Percentiles rank a stretch among this genome's conserved stretches.
Conservation (phyloP, 1,284 basidiomycete species). For the Clitocybe nebularis region DNA sequence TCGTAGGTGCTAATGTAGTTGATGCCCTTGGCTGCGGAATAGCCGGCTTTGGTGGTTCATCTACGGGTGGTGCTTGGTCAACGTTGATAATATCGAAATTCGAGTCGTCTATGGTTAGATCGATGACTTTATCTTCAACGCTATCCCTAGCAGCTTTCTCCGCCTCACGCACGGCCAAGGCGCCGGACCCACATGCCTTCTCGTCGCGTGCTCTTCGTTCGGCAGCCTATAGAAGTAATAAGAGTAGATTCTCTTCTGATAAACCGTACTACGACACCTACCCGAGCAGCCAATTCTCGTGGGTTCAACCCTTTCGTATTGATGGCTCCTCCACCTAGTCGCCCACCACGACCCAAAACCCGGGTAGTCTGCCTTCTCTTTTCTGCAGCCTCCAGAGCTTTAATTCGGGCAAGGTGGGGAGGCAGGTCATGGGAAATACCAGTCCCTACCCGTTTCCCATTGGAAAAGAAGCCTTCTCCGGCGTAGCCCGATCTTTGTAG, state of each 20-base stretch:
- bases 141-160: slow-evolving; percentile 67
- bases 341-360: slow-evolving; percentile 52
- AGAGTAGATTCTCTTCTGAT: neutral
- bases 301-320: slow-evolving; percentile 45
- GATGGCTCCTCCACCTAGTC: slow-evolving; percentile 35
- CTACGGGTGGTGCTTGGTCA: slow-evolving; percentile 16
- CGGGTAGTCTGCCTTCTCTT: slow-evolving; percentile 48
- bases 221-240: slow-evolving; percentile 59
- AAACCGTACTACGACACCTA: slow-evolving; percentile 35
- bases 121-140: slow-evolving; percentile 56
- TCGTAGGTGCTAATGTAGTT: slow-evolving; percentile 8
- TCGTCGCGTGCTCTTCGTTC: slow-evolving; percentile 72
- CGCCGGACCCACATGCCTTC: slow-evolving; percentile 65
- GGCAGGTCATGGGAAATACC: slow-evolving; percentile 62
- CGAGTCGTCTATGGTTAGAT: slow-evolving; percentile 48
- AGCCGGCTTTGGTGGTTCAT: slow-evolving; percentile 21
- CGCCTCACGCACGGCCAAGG: slow-evolving; percentile 57
- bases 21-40: slow-evolving; percentile 10
- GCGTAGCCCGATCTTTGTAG: slow-evolving; percentile 74
- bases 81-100: slow-evolving; percentile 26
- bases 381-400: slow-evolving; percentile 76
- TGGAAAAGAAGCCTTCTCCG: slow-evolving; percentile 78
- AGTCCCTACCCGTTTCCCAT: slow-evolving; percentile 62
- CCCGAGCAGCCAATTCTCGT: slow-evolving; percentile 73
- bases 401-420: slow-evolving; percentile 55